phyloP scores from a whole-genome alignment of 257 asterid genomes.

The Plantago elongata region DNA sequence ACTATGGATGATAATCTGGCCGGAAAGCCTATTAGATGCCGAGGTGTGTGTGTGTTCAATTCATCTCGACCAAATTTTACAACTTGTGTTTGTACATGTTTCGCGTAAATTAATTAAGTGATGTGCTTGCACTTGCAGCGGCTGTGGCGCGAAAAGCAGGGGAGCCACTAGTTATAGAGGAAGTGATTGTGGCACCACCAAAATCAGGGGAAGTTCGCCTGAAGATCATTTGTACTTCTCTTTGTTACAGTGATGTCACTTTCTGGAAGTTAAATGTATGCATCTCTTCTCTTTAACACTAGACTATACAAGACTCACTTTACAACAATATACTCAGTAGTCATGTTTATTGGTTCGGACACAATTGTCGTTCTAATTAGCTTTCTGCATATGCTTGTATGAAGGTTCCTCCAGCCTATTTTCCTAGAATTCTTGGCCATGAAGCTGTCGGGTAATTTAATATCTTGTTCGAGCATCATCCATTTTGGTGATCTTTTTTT shows the following conservation, averaged over 20 bases:
- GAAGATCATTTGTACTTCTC: slow-evolving; percentile 67
- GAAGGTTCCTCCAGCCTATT: slow-evolving; percentile 51
- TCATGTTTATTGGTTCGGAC: neutral
- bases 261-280: slow-evolving; percentile 51
- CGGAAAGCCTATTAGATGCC: slow-evolving; percentile 71
- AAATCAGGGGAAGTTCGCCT: slow-evolving; percentile 61
- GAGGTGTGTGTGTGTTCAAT: slow-evolving; percentile 34
- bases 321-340: too few species aligned
- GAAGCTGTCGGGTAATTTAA: slow-evolving; percentile 69
- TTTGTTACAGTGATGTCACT: slow-evolving; percentile 63
- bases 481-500: too few species aligned
- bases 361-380: neutral
- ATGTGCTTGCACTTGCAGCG: slow-evolving; percentile 40
- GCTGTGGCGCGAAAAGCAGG: slow-evolving; percentile 80
- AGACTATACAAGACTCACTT: too few species aligned
- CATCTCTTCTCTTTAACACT: too few species aligned
- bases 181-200: slow-evolving; percentile 71
- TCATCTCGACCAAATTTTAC: too few species aligned
- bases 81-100: too few species aligned
- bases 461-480: too few species aligned
- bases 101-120: too few species aligned
- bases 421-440: slow-evolving; percentile 76
- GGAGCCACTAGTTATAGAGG: slow-evolving; percentile 75
- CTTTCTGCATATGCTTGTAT: slow-evolving; percentile 1
- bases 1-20: slow-evolving; percentile 20